phyloP scores from a whole-genome alignment of 164 flowering plant genomes.

The Vitis cinerea region DNA sequence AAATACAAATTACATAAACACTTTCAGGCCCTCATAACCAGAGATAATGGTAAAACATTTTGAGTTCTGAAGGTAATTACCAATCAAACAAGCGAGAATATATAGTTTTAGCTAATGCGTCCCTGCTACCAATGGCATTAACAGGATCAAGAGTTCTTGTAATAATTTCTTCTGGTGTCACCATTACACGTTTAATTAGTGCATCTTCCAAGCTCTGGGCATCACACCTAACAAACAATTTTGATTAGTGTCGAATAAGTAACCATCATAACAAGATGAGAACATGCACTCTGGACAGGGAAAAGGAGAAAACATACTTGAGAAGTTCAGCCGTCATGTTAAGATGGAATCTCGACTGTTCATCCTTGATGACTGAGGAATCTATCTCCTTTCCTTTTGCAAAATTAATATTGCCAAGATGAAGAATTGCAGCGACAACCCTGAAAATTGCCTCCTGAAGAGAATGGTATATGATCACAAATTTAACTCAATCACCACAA shows the following conservation, averaged over 20 bases:
- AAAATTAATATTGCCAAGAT: constrained; percentile 24
- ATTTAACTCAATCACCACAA: not conserved
- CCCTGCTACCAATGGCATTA: constrained; percentile 24
- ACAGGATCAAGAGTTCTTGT: constrained; percentile 23
- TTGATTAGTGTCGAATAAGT: not conserved
- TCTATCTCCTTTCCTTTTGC: constrained; percentile 26
- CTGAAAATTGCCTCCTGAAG: constrained; percentile 22
- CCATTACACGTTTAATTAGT: constrained; percentile 25
- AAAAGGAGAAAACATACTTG: constrained; percentile 1
- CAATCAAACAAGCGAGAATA: constrained; percentile 26
- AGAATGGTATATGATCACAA: not conserved
- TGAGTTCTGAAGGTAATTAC: constrained; percentile 1
- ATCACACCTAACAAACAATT: constrained; percentile 14
- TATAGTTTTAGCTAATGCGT: constrained; percentile 24
- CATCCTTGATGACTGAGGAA: constrained; percentile 27
- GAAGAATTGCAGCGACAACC: constrained; percentile 22
- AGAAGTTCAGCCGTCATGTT: constrained; percentile 25
- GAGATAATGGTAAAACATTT: not conserved
- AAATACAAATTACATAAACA: not conserved
- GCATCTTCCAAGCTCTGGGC: constrained; percentile 29
- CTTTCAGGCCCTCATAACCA: too few species aligned
- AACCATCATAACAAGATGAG: not conserved
- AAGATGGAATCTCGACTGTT: constrained; percentile 26
- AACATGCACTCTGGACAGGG: not conserved
- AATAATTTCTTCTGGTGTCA: constrained; percentile 27